Conservation (phyloP, 768 basidiomycete genomes). For the Russula lepida region DNA sequence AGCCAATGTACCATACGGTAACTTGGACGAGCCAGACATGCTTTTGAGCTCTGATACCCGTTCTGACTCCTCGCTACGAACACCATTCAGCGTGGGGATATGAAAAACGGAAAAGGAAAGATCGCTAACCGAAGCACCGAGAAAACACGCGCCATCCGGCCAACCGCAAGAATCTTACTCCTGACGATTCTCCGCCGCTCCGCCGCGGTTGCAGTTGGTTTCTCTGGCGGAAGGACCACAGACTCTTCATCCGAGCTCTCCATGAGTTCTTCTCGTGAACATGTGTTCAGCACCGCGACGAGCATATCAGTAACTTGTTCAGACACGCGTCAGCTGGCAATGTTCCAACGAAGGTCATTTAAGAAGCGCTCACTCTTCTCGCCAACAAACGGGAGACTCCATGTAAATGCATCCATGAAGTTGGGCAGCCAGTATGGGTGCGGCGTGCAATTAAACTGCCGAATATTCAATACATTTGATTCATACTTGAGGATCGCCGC, state of each 20-base stretch:
- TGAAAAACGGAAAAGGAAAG: neutral
- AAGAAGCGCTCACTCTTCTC: constrained; percentile 68
- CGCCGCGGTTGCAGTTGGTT: constrained; percentile 38
- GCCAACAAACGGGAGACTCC: constrained; percentile 95
- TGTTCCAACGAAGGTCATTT: neutral
- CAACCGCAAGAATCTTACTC: constrained; percentile 97
- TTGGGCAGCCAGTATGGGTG: constrained; percentile 95
- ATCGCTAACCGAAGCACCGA: constrained; percentile 77
- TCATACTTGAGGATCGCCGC: constrained; percentile 99
- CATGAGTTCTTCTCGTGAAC: constrained; percentile 94
- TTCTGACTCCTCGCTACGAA: constrained; percentile 90
- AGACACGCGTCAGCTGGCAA: constrained; percentile 1
- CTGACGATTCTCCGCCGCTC: constrained; percentile 91
- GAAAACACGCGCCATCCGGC: constrained; percentile 93
- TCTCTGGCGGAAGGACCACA: constrained; percentile 36
- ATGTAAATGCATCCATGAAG: constrained; percentile 97
- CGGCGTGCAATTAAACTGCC: constrained; percentile 94
- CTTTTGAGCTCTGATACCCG: constrained; percentile 94
- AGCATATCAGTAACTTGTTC: constrained; percentile 93
- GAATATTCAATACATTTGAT: constrained; percentile 97
- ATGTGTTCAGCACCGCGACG: constrained; percentile 93
- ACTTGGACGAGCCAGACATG: constrained; percentile 64
- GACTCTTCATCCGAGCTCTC: constrained; percentile 48
- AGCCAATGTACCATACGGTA: constrained; percentile 79
- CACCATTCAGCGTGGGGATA: neutral